phyloP scores from a whole-genome alignment of 805 yeast genomes.

The Ogataea allantospora region DNA sequence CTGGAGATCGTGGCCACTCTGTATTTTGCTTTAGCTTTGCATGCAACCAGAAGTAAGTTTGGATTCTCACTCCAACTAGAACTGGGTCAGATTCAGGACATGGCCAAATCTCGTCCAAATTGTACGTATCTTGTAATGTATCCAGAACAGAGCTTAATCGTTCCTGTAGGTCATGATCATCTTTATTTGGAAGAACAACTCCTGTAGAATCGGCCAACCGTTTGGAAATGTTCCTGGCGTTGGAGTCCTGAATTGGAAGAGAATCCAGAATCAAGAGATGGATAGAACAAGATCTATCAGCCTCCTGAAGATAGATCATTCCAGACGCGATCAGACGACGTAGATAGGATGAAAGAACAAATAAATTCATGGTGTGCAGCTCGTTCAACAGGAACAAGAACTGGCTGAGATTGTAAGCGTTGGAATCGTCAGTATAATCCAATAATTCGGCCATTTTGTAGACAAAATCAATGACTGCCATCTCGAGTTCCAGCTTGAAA shows the following conservation, averaged over 20 bases:
- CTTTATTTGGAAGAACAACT: constrained; percentile 13
- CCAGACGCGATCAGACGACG: constrained; percentile 86
- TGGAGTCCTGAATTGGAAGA: constrained; percentile 50
- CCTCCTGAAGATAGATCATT: constrained; percentile 58
- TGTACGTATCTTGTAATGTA: constrained; percentile 4
- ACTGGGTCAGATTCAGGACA: constrained; percentile 12
- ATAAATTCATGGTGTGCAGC: constrained; percentile 45
- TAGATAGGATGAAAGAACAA: constrained; percentile 64
- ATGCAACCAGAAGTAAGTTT: constrained; percentile 14
- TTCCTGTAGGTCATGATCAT: constrained; percentile 12
- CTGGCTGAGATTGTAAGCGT: constrained; percentile 25
- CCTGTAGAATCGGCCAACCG: constrained; percentile 30
- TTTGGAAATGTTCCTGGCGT: constrained; percentile 32
- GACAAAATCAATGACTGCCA: constrained; percentile 32
- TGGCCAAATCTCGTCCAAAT: constrained; percentile 15
- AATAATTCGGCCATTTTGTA: constrained; percentile 32
- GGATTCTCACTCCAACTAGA: constrained; percentile 16
- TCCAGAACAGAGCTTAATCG: constrained; percentile 9
- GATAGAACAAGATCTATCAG: constrained; percentile 46
- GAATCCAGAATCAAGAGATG: constrained; percentile 59
- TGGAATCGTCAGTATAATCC: constrained; percentile 16
- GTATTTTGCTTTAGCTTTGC: constrained; percentile 6
- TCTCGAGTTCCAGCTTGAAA: constrained; percentile 31
- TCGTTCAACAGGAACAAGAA: constrained; percentile 52
- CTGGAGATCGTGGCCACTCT: constrained; percentile 1